Evolutionary conservation across 345 rosid species (phyloP), one percentile per base, ranked within the genome.

Genomic region (Linum tenue): DNA sequence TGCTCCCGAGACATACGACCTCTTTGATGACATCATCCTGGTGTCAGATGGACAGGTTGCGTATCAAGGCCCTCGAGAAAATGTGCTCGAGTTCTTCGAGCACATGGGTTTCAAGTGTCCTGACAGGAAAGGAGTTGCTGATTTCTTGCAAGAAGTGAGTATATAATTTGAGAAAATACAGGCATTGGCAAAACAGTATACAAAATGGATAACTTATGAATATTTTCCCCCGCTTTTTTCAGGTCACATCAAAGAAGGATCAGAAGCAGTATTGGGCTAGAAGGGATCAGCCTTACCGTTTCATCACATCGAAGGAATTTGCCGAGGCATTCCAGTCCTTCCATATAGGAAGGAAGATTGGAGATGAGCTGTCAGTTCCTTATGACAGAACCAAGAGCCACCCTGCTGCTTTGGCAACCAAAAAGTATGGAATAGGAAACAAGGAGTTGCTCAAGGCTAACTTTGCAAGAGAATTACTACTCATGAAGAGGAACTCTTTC

Each of bases 341-440:
- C 38, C 60, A 57, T 37, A 37, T 57, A 6, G 60, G 60, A 31
- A 57, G 60, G 38, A 57, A 37, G 22, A 31, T 57, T 12, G 38
- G 11, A 7, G 60, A 57, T 8, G 60, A 57, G 37, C 60, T 57
- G 3, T 3, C 60, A 37, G 38, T 37, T 57, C 60, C 60, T 8
- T 57, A 57, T 37, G 60, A 57, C 60, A 57, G 38, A 37, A 22
- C 36, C 36, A 17, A 16, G 60, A 57, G 60, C 60, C 60, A 57
- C 38, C 60, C 60, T 57, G 60, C 60, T 57, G 60, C 60, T 17
- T 57, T 57, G 60, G 60, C 60, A n/a, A 57, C 60, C 36, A 37
- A 57, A 37, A 57, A 22, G 7, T 57, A 17, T 57, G 60, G 60
- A 17, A 37, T 22, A 3, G 60, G 60, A 57, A 57, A 37, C 37